Evolutionary conservation across 75 land plant genomes (phyloP), one percentile per base, ranked within the genome.

Genomic region (Pseudotsuga menziesii): DNA sequence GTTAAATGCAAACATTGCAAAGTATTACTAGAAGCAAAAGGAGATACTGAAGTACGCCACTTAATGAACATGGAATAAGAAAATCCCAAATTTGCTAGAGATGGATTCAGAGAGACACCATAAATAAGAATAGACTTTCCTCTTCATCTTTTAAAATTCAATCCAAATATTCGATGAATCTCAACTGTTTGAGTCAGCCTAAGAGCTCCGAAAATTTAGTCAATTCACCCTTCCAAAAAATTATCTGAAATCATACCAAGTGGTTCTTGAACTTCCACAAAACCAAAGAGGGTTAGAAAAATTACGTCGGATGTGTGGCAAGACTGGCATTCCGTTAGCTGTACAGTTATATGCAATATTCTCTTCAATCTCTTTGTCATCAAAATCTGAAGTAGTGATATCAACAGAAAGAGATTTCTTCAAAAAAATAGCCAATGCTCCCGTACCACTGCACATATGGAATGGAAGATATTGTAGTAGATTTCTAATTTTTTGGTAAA

Each of bases 341-440:
- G 12, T 72, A 77, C 96, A 95, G 64, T 97, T 97, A 83, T 91
- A 73, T 70, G 92, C 91, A 70, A 97, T 97, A 52, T 97, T 97
- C 36, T 91, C 90, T 80, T 91, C 99, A 70, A 97, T 89, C 73
- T 95, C 98, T 61, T 69, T 78, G 78, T 97, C 99, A 87, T 92
- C 84, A 82, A 83, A 95, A 82, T 97, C 99, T 75, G 95, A 97
- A 35, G 99, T 95, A 20, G 99, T 97, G 70, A 97, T 93, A 75
- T 94, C 96, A 36, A 87, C 73, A 61, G 77, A 78, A 75, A 89
- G 85, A 27, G 87, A 77, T 77, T 87, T 94, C 67, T 78, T 81
- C 75, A 97, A 74, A 78, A 91, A 97, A 23, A 97, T 93, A 2
- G 98, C 91, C 85, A 97, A 81, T 56, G 99, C 98, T 73, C 99